phyloP scores from a whole-genome alignment of 306 rosid genomes.

The Sicyos edulis region DNA sequence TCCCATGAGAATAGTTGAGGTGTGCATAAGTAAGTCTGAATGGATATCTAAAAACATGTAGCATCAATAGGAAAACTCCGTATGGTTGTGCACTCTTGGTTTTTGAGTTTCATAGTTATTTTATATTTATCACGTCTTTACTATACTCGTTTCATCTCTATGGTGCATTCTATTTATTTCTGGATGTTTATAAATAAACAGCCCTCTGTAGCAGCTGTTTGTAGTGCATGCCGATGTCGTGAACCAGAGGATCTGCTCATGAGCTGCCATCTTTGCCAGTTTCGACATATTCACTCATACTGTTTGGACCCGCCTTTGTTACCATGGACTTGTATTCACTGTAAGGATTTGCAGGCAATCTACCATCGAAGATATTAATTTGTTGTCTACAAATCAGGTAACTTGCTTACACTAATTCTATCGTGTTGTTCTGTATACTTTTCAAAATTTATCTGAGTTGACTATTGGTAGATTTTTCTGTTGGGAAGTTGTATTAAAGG shows the following conservation, averaged over 20 bases:
- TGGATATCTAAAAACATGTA: no score
- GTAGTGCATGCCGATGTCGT: slow-evolving; percentile 48
- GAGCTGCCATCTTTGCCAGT: slow-evolving; percentile 43
- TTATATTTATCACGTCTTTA: not conserved
- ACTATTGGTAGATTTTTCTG: no score
- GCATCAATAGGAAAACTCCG: not conserved
- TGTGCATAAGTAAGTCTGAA: no score
- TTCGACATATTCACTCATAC: slow-evolving; percentile 42
- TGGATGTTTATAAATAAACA: slow-evolving; percentile 26
- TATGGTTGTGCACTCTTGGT: not conserved
- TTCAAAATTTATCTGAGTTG: no score
- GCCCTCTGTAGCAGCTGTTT: slow-evolving; percentile 36
- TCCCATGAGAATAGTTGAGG: no score
- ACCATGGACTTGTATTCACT: slow-evolving; percentile 77
- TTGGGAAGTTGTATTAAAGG: no score
- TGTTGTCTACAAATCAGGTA: slow-evolving; percentile 1
- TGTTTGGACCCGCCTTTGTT: slow-evolving; percentile 76
- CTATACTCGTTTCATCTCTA: not conserved
- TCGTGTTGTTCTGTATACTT: no score
- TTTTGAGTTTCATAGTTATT: not conserved
- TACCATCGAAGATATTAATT: slow-evolving; percentile 29
- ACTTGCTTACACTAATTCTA: not conserved
- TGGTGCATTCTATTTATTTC: not conserved
- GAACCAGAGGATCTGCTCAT: slow-evolving; percentile 75
- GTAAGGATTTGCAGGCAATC: slow-evolving; percentile 58